Evolutionary conservation across 1,139 yeast genomes (phyloP).

Genomic region (Candida anutae): DNA sequence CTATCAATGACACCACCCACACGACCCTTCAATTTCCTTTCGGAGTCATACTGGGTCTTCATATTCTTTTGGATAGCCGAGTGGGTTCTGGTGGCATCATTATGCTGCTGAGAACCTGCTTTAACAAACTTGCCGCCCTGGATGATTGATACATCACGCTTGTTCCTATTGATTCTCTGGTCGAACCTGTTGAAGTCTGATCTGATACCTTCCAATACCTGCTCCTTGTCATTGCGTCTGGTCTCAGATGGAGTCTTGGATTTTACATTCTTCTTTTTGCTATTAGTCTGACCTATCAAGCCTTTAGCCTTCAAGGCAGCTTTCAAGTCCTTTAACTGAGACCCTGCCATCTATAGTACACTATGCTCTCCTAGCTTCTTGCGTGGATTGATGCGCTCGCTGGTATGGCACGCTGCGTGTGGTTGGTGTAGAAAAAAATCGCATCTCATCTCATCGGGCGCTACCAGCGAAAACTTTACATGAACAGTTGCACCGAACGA

Average conservation of each 20-base stretch:
- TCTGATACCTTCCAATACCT: conserved; percentile 55
- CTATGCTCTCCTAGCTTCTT: no score
- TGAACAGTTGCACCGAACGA: no score
- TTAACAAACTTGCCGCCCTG: conserved; percentile 47
- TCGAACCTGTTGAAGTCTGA: conserved; percentile 88
- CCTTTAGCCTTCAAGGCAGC: conserved; percentile 74
- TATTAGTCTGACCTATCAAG: conserved; percentile 71
- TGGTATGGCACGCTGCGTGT: not conserved
- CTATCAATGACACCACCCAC: conserved; percentile 77
- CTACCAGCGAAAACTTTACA: no score
- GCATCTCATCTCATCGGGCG: not conserved
- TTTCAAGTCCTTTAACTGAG: conserved; percentile 78
- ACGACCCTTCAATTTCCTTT: conserved; percentile 53
- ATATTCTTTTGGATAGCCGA: conserved; percentile 75
- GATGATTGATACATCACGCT: conserved; percentile 53
- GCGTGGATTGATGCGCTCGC: no score
- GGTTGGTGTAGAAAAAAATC: conserved; percentile 1
- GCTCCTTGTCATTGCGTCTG: conserved; percentile 57
- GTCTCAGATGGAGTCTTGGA: conserved; percentile 57
- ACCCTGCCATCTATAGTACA: conserved; percentile 60
- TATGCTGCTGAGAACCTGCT: conserved; percentile 47
- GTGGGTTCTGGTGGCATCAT: conserved; percentile 42
- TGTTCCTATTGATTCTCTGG: conserved; percentile 59
- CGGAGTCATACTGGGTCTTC: conserved; percentile 58
- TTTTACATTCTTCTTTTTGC: conserved; percentile 46